Base-by-base conservation (phyloP, 1,284 basidiomycete species). In the Bjerkandera adusta region DNA sequence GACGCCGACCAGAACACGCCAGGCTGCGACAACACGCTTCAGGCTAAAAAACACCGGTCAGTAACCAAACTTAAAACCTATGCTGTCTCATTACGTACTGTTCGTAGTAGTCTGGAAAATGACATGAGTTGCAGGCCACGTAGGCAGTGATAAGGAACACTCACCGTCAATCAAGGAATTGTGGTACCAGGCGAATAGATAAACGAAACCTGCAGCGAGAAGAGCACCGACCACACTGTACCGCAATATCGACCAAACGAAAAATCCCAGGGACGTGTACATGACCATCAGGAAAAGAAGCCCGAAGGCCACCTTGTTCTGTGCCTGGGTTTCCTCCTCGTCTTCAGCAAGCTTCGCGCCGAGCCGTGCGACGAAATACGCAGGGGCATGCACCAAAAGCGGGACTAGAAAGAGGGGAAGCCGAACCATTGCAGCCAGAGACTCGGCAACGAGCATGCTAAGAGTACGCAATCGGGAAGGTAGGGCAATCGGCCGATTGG, bases 281-380 rank as follows among this genome's bases (percentile, higher is more conserved):
- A 87, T 82, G 56, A 91, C 63, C 51, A 89, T 62, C 36, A 86
- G 70, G 42, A 92, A 77, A 38, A 94, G 59, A 20, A 96, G 63
- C 1, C 91, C 90, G 54, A 94, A 83, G 11, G 89, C 82, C 34
- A 95, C 81, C 71, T 97, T 95, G 70, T 88, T 94, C 71, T 95
- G 91, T 29, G 92, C 93, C 66, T 92, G 89, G 4, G 89, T 88
- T 66, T 96, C 93, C 61, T 91, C 89, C 65, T 97, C 94, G 55
- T 93, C 83, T 60, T 91, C 81, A 15, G 78, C 87, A 27, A 94
- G 68, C 35, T 76, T 70, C 4, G 86, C 89, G 37, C 89, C 92
- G 38, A 86, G 60, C 24, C 83, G 73, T 11, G 82, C 85, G 70
- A 94, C 83, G 48, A 84, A 66, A 66, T 97, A 97, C 36, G 89